Conservation (phyloP, 179 eudicot genomes). For the Amaranthus tricolor region DNA sequence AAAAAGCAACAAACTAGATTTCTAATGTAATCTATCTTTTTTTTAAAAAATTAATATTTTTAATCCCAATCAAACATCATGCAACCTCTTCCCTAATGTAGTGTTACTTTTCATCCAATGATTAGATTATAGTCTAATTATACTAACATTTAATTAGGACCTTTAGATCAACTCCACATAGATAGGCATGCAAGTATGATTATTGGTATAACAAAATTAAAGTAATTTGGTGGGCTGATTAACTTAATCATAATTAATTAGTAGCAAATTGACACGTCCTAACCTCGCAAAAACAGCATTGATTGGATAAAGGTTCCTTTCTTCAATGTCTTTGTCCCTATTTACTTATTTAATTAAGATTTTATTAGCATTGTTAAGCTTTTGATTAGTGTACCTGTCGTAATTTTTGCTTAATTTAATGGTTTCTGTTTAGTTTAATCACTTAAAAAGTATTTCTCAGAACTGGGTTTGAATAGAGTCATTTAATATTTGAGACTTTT, state of each 20-base stretch:
- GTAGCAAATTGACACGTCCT: conserved; percentile 18
- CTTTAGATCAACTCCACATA: not conserved
- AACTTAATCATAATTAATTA: conserved; percentile 5
- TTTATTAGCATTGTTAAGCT: conserved; percentile 6
- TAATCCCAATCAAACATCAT: not conserved
- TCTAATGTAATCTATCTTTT: too few species aligned
- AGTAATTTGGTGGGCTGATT: not conserved
- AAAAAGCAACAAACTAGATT: too few species aligned
- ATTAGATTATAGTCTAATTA: not conserved
- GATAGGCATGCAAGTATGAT: conserved; percentile 4
- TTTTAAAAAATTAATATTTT: too few species aligned
- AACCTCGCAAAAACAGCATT: conserved; percentile 1
- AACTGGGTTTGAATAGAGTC: too few species aligned
- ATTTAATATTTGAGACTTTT: too few species aligned
- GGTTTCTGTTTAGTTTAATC: not conserved
- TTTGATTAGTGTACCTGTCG: not conserved
- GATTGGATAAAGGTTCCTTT: conserved; percentile 16
- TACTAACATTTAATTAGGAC: not conserved
- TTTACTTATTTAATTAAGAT: not conserved
- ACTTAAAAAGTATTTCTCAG: not conserved
- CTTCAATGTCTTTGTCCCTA: not conserved
- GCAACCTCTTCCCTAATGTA: not conserved
- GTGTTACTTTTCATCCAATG: conserved; percentile 2
- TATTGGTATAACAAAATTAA: not conserved
- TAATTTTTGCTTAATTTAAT: conserved; percentile 3